Evolutionary conservation across 2,329 filamentous ascomycete genomes (phyloP), one percentile per base, ranked within the genome.

Genomic region (Grosmannia huntii): DNA sequence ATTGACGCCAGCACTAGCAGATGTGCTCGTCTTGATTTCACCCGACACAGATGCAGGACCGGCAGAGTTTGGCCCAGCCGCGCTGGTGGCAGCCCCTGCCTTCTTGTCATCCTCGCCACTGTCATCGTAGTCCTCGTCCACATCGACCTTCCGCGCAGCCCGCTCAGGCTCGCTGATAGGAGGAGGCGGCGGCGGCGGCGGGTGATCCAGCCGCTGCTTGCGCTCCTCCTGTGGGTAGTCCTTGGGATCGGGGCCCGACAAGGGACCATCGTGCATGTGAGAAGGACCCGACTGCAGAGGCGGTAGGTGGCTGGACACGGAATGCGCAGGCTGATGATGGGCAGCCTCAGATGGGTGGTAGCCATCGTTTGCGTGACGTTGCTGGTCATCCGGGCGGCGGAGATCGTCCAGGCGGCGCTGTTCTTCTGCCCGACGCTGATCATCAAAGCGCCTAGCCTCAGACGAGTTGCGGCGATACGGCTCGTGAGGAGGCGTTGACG

Each of bases 121-220:
- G 66, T 97, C 92, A 69, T 97, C 92, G 66, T 99, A 97, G 69
- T 97, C 88, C 70, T 99, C 94, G 65, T 99, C 91, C 23, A 97
- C 89, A 7, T 97, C 92, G 83, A 99, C 95, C 72, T 95, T 95
- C 25, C 94, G 81, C 23, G 90, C 90, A 38, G 94, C 90, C 57
- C 84, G 76, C 70, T 87, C 84, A 11, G 90, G 89, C 73, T 97
- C 92, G 59, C 84, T 85, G 21, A 77, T 71, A 23, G 78, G 74
- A 2, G 78, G 71, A 31, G 80, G 72, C 33, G 76, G 74, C 2
- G 78, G 72, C 36, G 76, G 74, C 36, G 75, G 65, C 46, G 53
- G 49, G 46, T 76, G 75, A 36, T 80, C 77, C 57, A 74, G 16
- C 31, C 31, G 70, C 55, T 77, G 72, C 41, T 75, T 70, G 12